These are phyloP conservation scores for Alternaria triticina DNA, from an alignment of 2,329 filamentous ascomycete genomes.

Conservation along the genomic window DNA sequence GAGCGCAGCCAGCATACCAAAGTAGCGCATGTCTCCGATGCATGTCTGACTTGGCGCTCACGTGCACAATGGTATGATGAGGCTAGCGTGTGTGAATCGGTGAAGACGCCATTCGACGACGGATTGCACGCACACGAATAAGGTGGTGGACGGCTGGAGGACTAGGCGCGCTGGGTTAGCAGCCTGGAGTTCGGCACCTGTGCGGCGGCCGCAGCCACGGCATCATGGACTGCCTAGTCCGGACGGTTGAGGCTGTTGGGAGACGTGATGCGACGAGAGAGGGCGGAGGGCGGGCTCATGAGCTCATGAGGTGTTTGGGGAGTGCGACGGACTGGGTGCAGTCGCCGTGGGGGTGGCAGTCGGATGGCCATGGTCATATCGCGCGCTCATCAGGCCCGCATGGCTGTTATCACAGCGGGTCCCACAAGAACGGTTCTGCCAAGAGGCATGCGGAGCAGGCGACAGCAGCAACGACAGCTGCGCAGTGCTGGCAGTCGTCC, in stretches of 20 bases:
- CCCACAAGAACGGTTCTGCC: slow-evolving; percentile 39
- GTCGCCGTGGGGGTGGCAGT: slow-evolving; percentile 27
- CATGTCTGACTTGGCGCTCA: slow-evolving; percentile 40
- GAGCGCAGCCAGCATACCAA: slow-evolving; percentile 28
- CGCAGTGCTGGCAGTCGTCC: not conserved
- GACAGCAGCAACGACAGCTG: slow-evolving; percentile 26
- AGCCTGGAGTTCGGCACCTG: not conserved
- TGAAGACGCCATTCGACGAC: slow-evolving; percentile 21
- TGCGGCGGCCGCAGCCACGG: slow-evolving; percentile 6
- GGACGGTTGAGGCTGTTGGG: not conserved
- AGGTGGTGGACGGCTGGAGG: not conserved
- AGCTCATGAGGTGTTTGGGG: not conserved
- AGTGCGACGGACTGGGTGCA: not conserved
- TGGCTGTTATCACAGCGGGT: slow-evolving; percentile 41
- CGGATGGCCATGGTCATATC: slow-evolving; percentile 41
- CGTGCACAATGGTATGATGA: slow-evolving; percentile 22
- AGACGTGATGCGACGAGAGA: not conserved
- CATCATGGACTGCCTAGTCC: not conserved
- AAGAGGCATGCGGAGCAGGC: slow-evolving; percentile 33
- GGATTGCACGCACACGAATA: slow-evolving; percentile 2
- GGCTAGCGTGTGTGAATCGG: slow-evolving; percentile 23
- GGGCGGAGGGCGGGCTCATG: not conserved
- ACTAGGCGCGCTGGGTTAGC: not conserved
- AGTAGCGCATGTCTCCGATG: slow-evolving; percentile 41
- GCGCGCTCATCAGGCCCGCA: slow-evolving; percentile 37